Percentiles rank a stretch among this genome's conserved stretches.
phyloP scores from a whole-genome alignment of 495 filamentous ascomycete species.

The Penicillium simplicissimum region DNA sequence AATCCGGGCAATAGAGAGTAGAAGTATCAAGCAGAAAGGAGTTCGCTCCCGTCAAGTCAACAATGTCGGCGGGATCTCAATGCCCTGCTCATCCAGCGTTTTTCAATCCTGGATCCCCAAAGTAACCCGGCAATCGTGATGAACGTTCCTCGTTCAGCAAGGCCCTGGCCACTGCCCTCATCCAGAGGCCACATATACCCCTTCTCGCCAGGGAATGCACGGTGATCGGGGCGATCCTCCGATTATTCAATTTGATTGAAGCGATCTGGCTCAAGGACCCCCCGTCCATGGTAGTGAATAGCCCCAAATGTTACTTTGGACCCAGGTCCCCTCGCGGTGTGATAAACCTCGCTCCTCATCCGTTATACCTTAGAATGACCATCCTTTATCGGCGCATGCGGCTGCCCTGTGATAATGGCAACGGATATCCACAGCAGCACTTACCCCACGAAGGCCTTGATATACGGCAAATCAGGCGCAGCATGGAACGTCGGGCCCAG shows the following conservation, averaged over 20 bases:
- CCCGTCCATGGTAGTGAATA: constrained; percentile 44
- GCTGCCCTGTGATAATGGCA: too few species aligned
- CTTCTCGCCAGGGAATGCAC: constrained; percentile 56
- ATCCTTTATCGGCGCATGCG: too few species aligned
- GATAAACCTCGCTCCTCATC: too few species aligned
- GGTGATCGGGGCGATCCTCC: constrained; percentile 33
- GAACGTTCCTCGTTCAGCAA: constrained; percentile 46
- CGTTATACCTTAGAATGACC: too few species aligned
- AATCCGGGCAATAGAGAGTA: neutral
- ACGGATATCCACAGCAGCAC: too few species aligned
- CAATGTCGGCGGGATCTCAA: constrained; percentile 51
- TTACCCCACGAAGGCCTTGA: too few species aligned
- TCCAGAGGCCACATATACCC: too few species aligned
- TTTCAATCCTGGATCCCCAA: constrained; percentile 30
- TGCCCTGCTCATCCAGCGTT: constrained; percentile 46
- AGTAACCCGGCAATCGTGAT: constrained; percentile 26
- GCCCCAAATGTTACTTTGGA: constrained; percentile 34
- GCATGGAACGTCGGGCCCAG: too few species aligned
- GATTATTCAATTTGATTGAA: constrained; percentile 31
- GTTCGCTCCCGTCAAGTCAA: constrained; percentile 42
- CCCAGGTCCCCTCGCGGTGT: too few species aligned
- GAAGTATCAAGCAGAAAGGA: neutral
- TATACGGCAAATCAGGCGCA: too few species aligned
- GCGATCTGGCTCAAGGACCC: constrained; percentile 45
- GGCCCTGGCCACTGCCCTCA: constrained; percentile 42